A percentile compares a stretch with the other conserved stretches of the same genome.
phyloP scores from a whole-genome alignment of 768 basidiomycete species.

The Pisolithus albus region DNA sequence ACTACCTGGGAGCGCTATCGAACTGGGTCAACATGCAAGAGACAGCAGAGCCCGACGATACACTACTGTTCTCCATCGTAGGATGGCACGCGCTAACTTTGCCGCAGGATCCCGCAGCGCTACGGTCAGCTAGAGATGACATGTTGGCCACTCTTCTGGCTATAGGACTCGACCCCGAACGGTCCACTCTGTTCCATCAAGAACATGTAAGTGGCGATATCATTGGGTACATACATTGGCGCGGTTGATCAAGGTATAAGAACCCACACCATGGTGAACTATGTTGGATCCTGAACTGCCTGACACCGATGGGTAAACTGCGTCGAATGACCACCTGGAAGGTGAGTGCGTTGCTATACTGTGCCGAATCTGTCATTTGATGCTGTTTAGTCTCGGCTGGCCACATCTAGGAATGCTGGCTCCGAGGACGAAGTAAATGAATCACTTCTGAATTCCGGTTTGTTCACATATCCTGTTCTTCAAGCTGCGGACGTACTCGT shows the following conservation, averaged over 20 bases:
- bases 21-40: constrained; percentile 85
- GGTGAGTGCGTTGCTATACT: constrained; percentile 34
- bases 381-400: constrained; percentile 57
- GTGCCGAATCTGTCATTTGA: background rate
- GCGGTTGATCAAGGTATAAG: constrained; percentile 18
- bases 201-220: constrained; percentile 60
- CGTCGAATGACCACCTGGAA: constrained; percentile 97
- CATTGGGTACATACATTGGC: background rate
- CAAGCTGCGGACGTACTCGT: constrained; percentile 90
- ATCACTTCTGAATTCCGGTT: constrained; percentile 71
- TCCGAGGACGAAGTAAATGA: constrained; percentile 78
- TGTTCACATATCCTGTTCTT: constrained; percentile 89
- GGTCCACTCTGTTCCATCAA: constrained; percentile 77
- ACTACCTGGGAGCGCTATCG: constrained; percentile 83
- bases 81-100: constrained; percentile 94
- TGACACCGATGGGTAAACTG: constrained; percentile 76
- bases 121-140: constrained; percentile 59
- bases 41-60: constrained; percentile 48
- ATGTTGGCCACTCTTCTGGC: constrained; percentile 82
- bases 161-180: constrained; percentile 72
- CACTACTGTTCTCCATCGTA: constrained; percentile 79
- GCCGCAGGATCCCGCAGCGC: constrained; percentile 68
- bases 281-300: constrained; percentile 83
- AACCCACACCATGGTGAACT: constrained; percentile 81
- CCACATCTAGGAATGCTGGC: constrained; percentile 64